Conservation (phyloP, 352 stramenopile species). For the Phytophthora hibernalis region DNA sequence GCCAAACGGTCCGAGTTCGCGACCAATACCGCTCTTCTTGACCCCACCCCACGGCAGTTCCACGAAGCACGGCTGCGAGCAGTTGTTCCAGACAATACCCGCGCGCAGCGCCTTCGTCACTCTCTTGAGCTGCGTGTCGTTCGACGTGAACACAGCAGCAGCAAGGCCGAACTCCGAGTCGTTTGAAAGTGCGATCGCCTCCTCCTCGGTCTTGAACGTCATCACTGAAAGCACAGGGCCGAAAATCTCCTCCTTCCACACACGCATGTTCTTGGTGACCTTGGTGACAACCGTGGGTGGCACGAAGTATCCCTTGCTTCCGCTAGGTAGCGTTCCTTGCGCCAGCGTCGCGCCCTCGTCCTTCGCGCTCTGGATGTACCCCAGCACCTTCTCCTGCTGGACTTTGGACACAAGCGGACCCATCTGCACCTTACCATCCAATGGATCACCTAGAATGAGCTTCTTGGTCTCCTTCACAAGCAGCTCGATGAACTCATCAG, state of each 20-base stretch:
- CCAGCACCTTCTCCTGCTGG: constrained; percentile 80
- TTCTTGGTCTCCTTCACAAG: constrained; percentile 64
- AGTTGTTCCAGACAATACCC: constrained; percentile 39
- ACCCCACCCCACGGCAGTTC: constrained; percentile 83
- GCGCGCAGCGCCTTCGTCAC: constrained; percentile 53
- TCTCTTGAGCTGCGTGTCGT: constrained; percentile 55
- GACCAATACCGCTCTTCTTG: constrained; percentile 86
- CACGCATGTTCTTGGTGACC: constrained; percentile 62
- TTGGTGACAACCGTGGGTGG: constrained; percentile 80
- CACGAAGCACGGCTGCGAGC: constrained; percentile 37
- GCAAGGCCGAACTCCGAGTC: constrained; percentile 77
- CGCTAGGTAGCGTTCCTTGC: constrained; percentile 19
- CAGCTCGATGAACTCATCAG: constrained; percentile 63
- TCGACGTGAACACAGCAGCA: constrained; percentile 70
- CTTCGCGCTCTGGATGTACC: constrained; percentile 58
- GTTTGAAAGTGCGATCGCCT: constrained; percentile 65
- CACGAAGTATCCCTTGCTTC: constrained; percentile 70
- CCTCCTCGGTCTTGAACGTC: constrained; percentile 88
- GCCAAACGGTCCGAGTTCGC: constrained; percentile 69
- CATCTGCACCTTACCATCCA: constrained; percentile 62
- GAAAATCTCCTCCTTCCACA: constrained; percentile 92
- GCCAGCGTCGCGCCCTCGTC: constrained; percentile 62
- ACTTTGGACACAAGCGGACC: constrained; percentile 80
- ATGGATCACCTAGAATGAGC: constrained; percentile 66
- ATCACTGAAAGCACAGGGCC: constrained; percentile 88